A percentile compares a stretch with the other conserved stretches of the same genome.
phyloP scores from a whole-genome alignment of 2,329 filamentous ascomycete species.

The Corinectria fuckeliana region DNA sequence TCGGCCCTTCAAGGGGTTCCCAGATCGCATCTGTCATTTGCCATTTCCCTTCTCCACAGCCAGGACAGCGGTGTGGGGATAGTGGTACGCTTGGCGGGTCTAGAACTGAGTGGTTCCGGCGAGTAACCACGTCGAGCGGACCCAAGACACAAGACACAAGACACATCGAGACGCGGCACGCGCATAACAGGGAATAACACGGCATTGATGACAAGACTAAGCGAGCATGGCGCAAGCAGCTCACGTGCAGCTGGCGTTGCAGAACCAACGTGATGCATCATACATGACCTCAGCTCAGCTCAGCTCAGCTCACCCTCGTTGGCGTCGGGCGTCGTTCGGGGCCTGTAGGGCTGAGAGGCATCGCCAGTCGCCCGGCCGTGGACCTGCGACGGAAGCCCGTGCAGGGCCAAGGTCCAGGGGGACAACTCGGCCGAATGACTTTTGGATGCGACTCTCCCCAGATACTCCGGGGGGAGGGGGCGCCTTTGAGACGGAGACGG shows the following conservation, averaged over 20 bases:
- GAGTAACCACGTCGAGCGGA: too few relatives aligned
- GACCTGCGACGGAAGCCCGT: conserved; percentile 4
- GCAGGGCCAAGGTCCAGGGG: conserved; percentile 8
- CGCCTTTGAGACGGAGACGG: conserved; percentile 12
- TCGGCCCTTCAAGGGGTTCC: conserved; percentile 12
- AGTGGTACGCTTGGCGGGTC: conserved; percentile 22
- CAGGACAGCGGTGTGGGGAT: conserved; percentile 12
- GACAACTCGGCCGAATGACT: conserved; percentile 16
- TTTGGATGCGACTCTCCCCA: conserved; percentile 5
- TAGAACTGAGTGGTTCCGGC: conserved; percentile 11
- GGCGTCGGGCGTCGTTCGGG: background rate
- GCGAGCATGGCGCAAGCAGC: conserved; percentile 11
- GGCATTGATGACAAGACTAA: conserved; percentile 6
- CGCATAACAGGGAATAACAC: background rate
- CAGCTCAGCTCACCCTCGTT: conserved; percentile 13
- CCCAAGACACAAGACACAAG: too few relatives aligned
- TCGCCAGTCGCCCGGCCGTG: conserved; percentile 4
- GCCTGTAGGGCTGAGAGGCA: conserved; percentile 19
- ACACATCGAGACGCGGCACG: background rate
- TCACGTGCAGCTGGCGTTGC: conserved; percentile 8
- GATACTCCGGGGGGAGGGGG: background rate
- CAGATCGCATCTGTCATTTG: conserved; percentile 21
- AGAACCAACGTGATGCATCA: conserved; percentile 4
- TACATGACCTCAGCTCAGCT: too few relatives aligned
- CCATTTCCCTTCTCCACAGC: conserved; percentile 15